Evolutionary conservation across 2,329 filamentous ascomycete genomes (phyloP).

Genomic region (Orbilia brochopaga): DNA sequence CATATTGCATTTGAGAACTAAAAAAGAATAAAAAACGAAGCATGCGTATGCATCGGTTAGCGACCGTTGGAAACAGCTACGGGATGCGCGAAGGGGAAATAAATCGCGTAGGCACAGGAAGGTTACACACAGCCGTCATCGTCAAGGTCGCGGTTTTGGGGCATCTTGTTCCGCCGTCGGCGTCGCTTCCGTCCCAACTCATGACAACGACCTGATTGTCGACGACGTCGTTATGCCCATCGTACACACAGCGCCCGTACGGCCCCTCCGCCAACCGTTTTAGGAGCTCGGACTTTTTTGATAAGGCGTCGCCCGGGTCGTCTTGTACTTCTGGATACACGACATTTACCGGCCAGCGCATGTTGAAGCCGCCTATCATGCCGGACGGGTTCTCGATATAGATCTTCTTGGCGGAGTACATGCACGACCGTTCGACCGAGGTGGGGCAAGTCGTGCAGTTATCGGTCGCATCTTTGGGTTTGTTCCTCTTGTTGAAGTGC

Average conservation of each 20-base stretch:
- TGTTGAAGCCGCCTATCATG: conserved; percentile 68
- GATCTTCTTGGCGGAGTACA: conserved; percentile 83
- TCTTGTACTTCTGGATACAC: conserved; percentile 94
- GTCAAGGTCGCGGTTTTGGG: conserved; percentile 89
- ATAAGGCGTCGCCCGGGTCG: conserved; percentile 59
- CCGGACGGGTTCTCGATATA: conserved; percentile 72
- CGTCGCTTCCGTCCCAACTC: conserved; percentile 76
- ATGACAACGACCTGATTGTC: conserved; percentile 92
- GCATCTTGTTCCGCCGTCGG: conserved; percentile 60
- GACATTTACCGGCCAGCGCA: conserved; percentile 81
- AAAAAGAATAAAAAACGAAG: neutral
- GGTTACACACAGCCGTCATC: conserved; percentile 72
- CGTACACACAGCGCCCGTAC: conserved; percentile 92
- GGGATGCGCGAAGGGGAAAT: neutral
- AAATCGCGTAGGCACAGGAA: no score
- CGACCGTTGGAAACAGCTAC: neutral
- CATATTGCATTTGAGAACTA: conserved; percentile 81
- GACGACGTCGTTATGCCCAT: conserved; percentile 88
- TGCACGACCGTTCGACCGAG: conserved; percentile 71
- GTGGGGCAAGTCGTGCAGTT: conserved; percentile 81
- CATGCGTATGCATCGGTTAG: neutral
- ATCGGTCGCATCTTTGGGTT: conserved; percentile 74
- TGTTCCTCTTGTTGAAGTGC: conserved; percentile 76
- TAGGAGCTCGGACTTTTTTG: conserved; percentile 60
- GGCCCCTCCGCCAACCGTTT: conserved; percentile 61